Evolutionary conservation across 2,329 filamentous ascomycete species (phyloP), one percentile per base, ranked within the genome.

Genomic region (Aspergillus novoparasiticus): DNA sequence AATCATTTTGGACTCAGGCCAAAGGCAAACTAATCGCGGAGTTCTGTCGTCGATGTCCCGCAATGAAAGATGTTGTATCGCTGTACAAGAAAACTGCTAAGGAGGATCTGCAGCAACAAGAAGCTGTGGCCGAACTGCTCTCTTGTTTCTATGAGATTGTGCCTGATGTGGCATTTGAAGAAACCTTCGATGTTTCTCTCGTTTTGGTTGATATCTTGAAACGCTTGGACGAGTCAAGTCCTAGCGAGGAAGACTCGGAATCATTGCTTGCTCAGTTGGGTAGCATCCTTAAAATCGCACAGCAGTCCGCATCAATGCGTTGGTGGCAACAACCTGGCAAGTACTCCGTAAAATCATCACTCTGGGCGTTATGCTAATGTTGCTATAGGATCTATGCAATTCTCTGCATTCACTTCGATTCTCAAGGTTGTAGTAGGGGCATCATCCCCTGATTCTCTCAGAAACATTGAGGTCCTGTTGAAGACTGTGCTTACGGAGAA

Each of bases 161-260:
- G 10, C 94, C 95, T 2, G 89, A 92, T 64, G 82, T 92, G 28
- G 93, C 93, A 1, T 83, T 96, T 16, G 89, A 90, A 67, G 90
- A 93, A 69, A 95, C 91, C 68, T 95, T 97, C 71, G 95, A 98
- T 72, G 90, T 96, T 4, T 95, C 94, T 0, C 81, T 90, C 0
- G 85, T 90, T 23, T 83, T 99, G 19, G 88, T 90, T 9, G 86
- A 88, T 63, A 85, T 89, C 1, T 80, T 98, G 53, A 83, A 85
- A 61, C 83, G 84, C 36, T 77, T 92, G 11, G 86, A 90, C 50
- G 77, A 84, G 16, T 58, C 67, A 1, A 70, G 70, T 16, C 46
- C 75, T 19, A 80, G 83, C 19, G 77, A 82, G 3, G 82, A 84
- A 48, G 82, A 86, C 54, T 77, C 82, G 57, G 83, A 83, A 1